Conservation (phyloP, 768 basidiomycete species). For the Lyophyllum decastes region DNA sequence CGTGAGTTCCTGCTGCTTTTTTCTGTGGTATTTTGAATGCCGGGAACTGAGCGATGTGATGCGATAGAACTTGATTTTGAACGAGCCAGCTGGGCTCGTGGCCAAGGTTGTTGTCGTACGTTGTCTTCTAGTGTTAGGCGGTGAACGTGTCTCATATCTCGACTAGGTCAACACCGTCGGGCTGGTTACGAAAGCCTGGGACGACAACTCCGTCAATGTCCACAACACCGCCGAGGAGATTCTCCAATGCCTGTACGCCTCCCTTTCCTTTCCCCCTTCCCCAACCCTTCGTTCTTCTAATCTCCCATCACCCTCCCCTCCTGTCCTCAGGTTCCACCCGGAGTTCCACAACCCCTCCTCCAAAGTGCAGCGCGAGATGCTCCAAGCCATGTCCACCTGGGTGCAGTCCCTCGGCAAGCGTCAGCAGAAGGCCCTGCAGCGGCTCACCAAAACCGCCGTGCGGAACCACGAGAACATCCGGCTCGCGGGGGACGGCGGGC, state of each 20-base stretch:
- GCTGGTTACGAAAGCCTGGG: constrained; percentile 80
- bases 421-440: constrained; percentile 50
- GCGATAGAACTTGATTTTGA: constrained; percentile 70
- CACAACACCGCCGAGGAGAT: constrained; percentile 60
- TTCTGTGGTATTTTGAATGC: not conserved
- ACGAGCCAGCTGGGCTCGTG: constrained; percentile 79
- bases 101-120: constrained; percentile 69
- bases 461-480: constrained; percentile 75
- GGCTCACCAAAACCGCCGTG: constrained; percentile 66
- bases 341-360: constrained; percentile 71
- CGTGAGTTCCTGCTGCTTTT: constrained; percentile 39
- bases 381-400: constrained; percentile 68
- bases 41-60: constrained; percentile 8
- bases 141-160: not conserved
- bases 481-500: constrained; percentile 50
- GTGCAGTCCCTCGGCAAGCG: constrained; percentile 48
- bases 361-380: constrained; percentile 75
- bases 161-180: constrained; percentile 62
- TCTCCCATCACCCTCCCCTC: not conserved
- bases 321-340: constrained; percentile 73
- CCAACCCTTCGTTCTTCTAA: not conserved
- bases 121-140: constrained; percentile 2
- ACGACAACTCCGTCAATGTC: constrained; percentile 63
- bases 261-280: not conserved
- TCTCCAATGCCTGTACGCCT: constrained; percentile 61